phyloP scores from a whole-genome alignment of 1,284 basidiomycete species.

The Ceratobasidium sp. region DNA sequence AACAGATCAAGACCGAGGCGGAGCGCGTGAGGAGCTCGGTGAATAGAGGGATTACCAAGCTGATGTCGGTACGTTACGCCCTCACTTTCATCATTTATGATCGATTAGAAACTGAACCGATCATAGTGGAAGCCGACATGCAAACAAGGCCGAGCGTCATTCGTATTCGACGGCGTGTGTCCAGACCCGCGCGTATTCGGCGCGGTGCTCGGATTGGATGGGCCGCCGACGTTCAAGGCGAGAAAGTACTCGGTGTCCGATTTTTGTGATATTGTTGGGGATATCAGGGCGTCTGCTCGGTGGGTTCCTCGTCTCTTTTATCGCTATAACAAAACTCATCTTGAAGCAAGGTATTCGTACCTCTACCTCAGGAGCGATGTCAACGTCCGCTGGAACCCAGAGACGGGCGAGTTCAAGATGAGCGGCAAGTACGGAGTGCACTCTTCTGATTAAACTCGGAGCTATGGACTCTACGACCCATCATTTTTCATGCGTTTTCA shows the following conservation, averaged over 20 bases:
- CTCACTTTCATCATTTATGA: neutral
- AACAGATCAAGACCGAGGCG: conserved; percentile 62
- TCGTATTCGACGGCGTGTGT: conserved; percentile 69
- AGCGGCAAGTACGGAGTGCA: conserved; percentile 62
- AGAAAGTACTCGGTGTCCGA: conserved; percentile 65
- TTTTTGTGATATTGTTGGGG: conserved; percentile 62
- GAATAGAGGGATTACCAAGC: conserved; percentile 67
- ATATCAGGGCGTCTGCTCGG: conserved; percentile 43
- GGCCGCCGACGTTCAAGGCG: conserved; percentile 66
- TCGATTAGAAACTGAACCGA: conserved; percentile 16
- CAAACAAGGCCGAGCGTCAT: conserved; percentile 65
- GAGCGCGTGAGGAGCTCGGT: conserved; percentile 64
- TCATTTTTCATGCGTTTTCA: too few relatives aligned
- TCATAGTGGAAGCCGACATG: conserved; percentile 68
- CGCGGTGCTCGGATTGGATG: conserved; percentile 61
- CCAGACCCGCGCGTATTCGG: conserved; percentile 68
- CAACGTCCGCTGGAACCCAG: conserved; percentile 64
- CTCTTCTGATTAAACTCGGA: too few relatives aligned
- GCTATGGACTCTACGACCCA: too few relatives aligned
- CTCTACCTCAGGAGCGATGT: conserved; percentile 64
- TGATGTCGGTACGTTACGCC: conserved; percentile 64
- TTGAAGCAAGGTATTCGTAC: conserved; percentile 58
- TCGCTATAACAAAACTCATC: neutral
- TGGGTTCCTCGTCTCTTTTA: conserved; percentile 42
- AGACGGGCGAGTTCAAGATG: conserved; percentile 67